phyloP scores from a whole-genome alignment of 768 basidiomycete genomes.

The Mycena sanguinolenta region DNA sequence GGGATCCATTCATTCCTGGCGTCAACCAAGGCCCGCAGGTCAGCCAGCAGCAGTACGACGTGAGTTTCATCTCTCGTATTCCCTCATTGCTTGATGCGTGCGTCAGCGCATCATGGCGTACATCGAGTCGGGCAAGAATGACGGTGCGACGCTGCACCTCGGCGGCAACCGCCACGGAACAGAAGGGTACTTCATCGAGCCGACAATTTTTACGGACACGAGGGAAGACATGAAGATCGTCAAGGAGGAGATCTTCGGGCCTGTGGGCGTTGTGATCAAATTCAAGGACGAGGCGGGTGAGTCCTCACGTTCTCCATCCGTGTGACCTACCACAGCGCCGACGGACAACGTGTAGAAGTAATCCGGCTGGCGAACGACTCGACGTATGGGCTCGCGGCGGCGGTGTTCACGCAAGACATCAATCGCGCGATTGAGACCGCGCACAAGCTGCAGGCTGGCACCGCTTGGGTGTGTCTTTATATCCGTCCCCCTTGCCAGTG shows the following conservation, averaged over 20 bases:
- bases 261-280: constrained; percentile 72
- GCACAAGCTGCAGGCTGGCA: too few relatives aligned
- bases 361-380: constrained; percentile 80
- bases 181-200: too few relatives aligned
- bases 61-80: constrained; percentile 35
- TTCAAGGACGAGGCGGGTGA: too few relatives aligned
- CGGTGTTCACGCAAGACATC: too few relatives aligned
- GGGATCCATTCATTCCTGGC: constrained; percentile 67
- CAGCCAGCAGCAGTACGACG: constrained; percentile 59
- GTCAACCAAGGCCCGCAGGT: constrained; percentile 79
- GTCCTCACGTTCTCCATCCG: too few relatives aligned
- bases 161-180: too few relatives aligned
- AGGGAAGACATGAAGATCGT: constrained; percentile 82
- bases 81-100: too few relatives aligned
- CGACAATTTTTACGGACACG: constrained; percentile 73
- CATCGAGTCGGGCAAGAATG: constrained; percentile 79
- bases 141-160: constrained; percentile 78
- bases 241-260: constrained; percentile 84
- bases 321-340: neutral
- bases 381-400: too few relatives aligned
- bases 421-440: too few relatives aligned
- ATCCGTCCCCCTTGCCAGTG: neutral
- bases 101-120: constrained; percentile 79
- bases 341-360: constrained; percentile 50
- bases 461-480: too few relatives aligned